Percentiles rank a stretch among this genome's conserved stretches.
These are phyloP conservation scores for Waitea zeae DNA, from an alignment of 1,284 basidiomycete genomes.

Conservation along the genomic window DNA sequence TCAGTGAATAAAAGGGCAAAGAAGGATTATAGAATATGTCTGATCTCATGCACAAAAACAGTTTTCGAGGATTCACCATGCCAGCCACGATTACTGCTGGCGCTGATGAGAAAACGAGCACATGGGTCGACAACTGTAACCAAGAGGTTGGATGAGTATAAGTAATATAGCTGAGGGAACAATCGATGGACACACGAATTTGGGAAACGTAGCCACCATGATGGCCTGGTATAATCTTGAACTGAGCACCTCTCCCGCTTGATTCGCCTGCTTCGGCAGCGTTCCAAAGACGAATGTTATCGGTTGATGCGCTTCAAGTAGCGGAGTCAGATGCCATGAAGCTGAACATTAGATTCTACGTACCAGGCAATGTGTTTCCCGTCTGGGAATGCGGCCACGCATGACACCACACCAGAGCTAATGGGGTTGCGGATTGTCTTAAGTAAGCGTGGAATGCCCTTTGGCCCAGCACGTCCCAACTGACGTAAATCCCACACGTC, in stretches of 20 bases:
- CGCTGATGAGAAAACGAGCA: slow-evolving; percentile 74
- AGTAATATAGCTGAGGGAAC: slow-evolving; percentile 5
- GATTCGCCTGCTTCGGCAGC: slow-evolving; percentile 58
- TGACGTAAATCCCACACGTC: slow-evolving; percentile 91
- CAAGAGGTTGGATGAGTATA: slow-evolving; percentile 8
- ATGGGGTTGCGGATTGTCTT: slow-evolving; percentile 74
- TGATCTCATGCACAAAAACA: slow-evolving; percentile 83
- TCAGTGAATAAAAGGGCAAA: no score
- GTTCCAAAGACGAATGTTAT: slow-evolving; percentile 93
- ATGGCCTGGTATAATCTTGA: slow-evolving; percentile 94
- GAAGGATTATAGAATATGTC: slow-evolving; percentile 20
- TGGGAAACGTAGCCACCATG: slow-evolving; percentile 88
- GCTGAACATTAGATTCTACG: slow-evolving; percentile 16
- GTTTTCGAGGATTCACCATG: slow-evolving; percentile 80
- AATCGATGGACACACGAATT: slow-evolving; percentile 47
- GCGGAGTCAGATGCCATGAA: no score
- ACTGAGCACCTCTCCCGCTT: slow-evolving; percentile 59
- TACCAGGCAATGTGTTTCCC: slow-evolving; percentile 81
- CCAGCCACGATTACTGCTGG: slow-evolving; percentile 92
- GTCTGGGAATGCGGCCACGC: slow-evolving; percentile 83
- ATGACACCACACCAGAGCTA: slow-evolving; percentile 85
- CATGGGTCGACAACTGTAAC: slow-evolving; percentile 72
- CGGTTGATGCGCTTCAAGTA: slow-evolving; percentile 70
- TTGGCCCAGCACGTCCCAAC: slow-evolving; percentile 37
- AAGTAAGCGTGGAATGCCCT: slow-evolving; percentile 51